Evolutionary conservation across 2,329 filamentous ascomycete species (phyloP).

Genomic region (Colletotrichum phormii): DNA sequence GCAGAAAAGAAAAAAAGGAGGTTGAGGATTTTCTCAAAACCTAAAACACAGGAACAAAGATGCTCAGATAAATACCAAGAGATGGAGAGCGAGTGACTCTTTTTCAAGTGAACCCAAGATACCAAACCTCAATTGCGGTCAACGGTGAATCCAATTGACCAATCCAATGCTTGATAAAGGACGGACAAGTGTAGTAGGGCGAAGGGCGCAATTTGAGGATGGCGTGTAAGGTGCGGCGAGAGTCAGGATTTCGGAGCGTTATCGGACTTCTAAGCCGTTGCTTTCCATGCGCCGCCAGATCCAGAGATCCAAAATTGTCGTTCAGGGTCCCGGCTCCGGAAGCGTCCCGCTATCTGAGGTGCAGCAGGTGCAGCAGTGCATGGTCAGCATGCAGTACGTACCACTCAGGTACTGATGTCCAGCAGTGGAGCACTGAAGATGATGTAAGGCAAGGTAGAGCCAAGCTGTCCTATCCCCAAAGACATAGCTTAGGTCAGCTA

Average conservation of each 20-base stretch:
- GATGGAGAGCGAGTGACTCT: slow-evolving; percentile 5
- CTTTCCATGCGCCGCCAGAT: slow-evolving; percentile 31
- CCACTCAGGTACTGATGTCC: not conserved
- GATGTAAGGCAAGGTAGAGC: not conserved
- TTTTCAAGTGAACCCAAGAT: not conserved
- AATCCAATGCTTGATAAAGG: slow-evolving; percentile 26
- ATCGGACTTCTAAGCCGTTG: slow-evolving; percentile 43
- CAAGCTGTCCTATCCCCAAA: not conserved
- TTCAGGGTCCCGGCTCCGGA: slow-evolving; percentile 37
- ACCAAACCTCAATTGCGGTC: not conserved
- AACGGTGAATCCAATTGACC: slow-evolving; percentile 23
- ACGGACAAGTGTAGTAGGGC: not conserved
- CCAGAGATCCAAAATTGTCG: slow-evolving; percentile 4
- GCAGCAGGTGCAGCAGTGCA: not conserved
- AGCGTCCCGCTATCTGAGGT: slow-evolving; percentile 14
- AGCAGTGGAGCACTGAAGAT: not conserved
- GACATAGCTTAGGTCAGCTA: slow-evolving; percentile 31
- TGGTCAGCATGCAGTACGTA: not conserved
- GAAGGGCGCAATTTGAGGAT: slow-evolving; percentile 23
- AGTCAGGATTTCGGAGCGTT: slow-evolving; percentile 41
- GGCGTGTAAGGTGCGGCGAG: slow-evolving; percentile 26
- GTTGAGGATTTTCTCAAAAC: not conserved
- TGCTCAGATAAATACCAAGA: not conserved
- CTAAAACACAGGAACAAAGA: not conserved
- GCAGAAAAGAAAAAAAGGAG: not conserved